Evolutionary conservation across 1,139 yeast species (phyloP), one percentile per base, ranked within the genome.

Genomic region (Saccharomyces hybrid): DNA sequence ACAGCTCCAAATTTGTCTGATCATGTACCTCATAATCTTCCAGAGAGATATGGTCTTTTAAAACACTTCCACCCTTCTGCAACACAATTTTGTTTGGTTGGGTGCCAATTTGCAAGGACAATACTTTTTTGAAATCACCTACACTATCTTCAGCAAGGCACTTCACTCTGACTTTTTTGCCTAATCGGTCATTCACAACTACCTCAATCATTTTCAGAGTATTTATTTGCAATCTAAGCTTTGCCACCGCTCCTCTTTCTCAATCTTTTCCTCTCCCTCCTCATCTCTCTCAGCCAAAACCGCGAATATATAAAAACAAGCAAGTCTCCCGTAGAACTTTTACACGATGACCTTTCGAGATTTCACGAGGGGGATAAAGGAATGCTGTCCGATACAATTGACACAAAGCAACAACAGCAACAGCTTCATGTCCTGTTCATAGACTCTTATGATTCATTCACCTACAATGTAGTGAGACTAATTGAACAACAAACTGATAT

Each of bases 21-120:
- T 90, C 86, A 66, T 90, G 96, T 14, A 93, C 82, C 70, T 93
- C 99, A 68, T 95, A 93, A 69, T 93, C 99, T 26, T 86, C 96
- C 53, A 93, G 75, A 0, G 91, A 78, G 56, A 93, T 91, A 66
- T 90, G 98, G 65, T 93, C 95, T 68, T 91, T 91, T 70, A 82
- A 84, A 0, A 88, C 81, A 57, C 83, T 85, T 65, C 90, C 85
- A 27, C 95, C 95, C 64, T 85, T 88, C 67, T 85, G 87, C 60
- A 88, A 71, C 1, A 83, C 78, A 59, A 84, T 73, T 68, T 88
- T 88, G 49, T 80, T 74, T 1, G 83, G 73, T 0, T 91, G 85
- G 4, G 62, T 52, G 5, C 66, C 66, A 20, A 88, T 80, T 66
- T 91, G 98, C 20, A 89, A 75, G 0, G 93, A 85, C 16, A 95